These are phyloP conservation scores for Chlorella sp. DNA, from an alignment of 139 green algal species.

Conservation along the genomic window DNA sequence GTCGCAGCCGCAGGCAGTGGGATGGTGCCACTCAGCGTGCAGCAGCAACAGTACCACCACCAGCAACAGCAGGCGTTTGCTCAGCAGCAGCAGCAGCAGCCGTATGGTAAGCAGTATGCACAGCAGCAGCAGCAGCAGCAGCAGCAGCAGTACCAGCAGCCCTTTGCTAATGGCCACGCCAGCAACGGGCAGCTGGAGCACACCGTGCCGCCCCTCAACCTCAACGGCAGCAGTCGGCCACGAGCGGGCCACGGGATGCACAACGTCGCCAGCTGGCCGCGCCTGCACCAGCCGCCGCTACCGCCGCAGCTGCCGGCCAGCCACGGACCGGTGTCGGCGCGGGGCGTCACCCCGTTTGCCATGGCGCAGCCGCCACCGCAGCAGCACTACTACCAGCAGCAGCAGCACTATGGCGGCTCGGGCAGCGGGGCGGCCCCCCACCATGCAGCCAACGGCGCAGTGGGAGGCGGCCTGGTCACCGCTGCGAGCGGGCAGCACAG, in stretches of 20 bases:
- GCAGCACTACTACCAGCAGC: neutral
- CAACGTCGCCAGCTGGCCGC: neutral
- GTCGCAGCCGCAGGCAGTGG: neutral
- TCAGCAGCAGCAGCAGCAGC: constrained; percentile 4
- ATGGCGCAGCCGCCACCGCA: neutral
- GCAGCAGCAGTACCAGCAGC: neutral
- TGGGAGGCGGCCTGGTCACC: neutral
- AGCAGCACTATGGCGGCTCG: neutral
- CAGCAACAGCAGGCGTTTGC: neutral
- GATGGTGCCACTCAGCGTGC: neutral
- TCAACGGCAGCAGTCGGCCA: too few relatives aligned
- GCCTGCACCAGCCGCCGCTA: constrained; percentile 1
- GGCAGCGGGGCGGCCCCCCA: neutral
- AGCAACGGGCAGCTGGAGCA: neutral
- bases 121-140: neutral
- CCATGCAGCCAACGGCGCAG: neutral
- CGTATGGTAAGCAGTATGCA: neutral
- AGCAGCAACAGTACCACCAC: constrained; percentile 19
- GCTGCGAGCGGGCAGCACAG: neutral
- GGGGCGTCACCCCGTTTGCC: neutral
- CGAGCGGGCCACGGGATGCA: neutral
- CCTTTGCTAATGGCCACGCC: neutral
- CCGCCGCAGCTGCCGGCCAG: neutral
- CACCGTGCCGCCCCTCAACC: too few relatives aligned
- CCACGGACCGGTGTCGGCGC: neutral